Percentiles rank a stretch among this genome's conserved stretches.
phyloP scores from a whole-genome alignment of 2,329 filamentous ascomycete genomes.

The Alternaria arbusti region DNA sequence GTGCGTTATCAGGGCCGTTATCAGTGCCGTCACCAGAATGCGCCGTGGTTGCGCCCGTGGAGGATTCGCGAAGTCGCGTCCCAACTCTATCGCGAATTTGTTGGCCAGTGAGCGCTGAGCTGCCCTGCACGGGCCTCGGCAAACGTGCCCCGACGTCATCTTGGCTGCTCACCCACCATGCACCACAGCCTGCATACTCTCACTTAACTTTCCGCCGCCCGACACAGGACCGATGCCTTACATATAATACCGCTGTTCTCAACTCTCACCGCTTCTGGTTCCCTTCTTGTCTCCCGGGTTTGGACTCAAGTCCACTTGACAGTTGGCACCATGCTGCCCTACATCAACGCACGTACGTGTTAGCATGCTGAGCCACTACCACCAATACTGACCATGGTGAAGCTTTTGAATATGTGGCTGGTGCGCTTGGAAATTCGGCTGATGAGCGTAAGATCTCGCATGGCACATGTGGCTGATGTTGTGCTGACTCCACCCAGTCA shows the following conservation, averaged over 20 bases:
- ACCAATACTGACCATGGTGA: not conserved
- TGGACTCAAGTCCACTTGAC: not conserved
- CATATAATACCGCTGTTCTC: slow-evolving; percentile 16
- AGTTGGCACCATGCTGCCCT: slow-evolving; percentile 63
- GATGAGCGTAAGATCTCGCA: slow-evolving; percentile 63
- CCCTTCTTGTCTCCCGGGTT: not conserved
- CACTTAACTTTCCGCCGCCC: not conserved
- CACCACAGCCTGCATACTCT: slow-evolving; percentile 1
- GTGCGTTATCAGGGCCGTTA: not conserved
- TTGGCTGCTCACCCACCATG: slow-evolving; percentile 4
- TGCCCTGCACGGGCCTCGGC: slow-evolving; percentile 11
- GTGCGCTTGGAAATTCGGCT: slow-evolving; percentile 65
- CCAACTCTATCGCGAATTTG: not conserved
- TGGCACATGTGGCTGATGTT: not conserved
- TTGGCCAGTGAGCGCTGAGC: slow-evolving; percentile 9
- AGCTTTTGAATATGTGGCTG: slow-evolving; percentile 68
- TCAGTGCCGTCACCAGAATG: not conserved
- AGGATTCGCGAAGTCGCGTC: slow-evolving; percentile 6
- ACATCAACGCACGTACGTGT: slow-evolving; percentile 65
- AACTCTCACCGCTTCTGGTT: not conserved
- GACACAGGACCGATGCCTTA: slow-evolving; percentile 17
- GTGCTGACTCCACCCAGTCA: slow-evolving; percentile 67
- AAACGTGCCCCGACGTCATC: slow-evolving; percentile 13
- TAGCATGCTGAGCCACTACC: not conserved
- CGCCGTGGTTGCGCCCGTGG: not conserved